These are phyloP conservation scores for Colletotrichum filicis DNA, from an alignment of 2,329 filamentous ascomycete genomes.

Conservation along the genomic window DNA sequence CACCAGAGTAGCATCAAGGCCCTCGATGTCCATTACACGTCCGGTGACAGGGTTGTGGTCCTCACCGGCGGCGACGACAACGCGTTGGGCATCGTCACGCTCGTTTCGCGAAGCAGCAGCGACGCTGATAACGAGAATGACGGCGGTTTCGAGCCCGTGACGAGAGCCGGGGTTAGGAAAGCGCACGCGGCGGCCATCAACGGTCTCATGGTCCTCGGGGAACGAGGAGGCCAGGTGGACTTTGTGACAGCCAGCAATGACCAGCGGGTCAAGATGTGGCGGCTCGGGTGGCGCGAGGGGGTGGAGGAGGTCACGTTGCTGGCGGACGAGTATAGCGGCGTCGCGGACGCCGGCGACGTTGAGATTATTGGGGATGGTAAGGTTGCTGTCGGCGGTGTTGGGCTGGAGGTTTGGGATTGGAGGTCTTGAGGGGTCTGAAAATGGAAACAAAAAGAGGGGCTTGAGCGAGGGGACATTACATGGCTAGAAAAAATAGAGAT, in stretches of 20 bases:
- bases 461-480: background rate
- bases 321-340: conserved; percentile 66
- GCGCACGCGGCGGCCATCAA: conserved; percentile 82
- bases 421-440: background rate
- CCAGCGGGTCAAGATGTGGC: conserved; percentile 69
- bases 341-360: conserved; percentile 69
- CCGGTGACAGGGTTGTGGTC: conserved; percentile 58
- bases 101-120: conserved; percentile 42
- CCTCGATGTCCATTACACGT: conserved; percentile 56
- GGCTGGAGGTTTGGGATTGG: conserved; percentile 56
- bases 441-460: background rate
- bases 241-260: conserved; percentile 66
- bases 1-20: conserved; percentile 88
- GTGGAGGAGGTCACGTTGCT: conserved; percentile 49
- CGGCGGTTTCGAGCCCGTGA: conserved; percentile 35
- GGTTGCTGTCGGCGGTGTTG: conserved; percentile 57
- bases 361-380: conserved; percentile 47
- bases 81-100: conserved; percentile 70
- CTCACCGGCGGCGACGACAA: conserved; percentile 92
- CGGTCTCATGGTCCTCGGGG: conserved; percentile 55
- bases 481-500: background rate
- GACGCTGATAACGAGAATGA: conserved; percentile 36
- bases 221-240: conserved; percentile 26
- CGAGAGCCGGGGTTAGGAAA: conserved; percentile 53
- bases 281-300: conserved; percentile 41